These are phyloP conservation scores for Hypsizygus ulmarius DNA, from an alignment of 1,284 basidiomycete species.

Conservation along the genomic window DNA sequence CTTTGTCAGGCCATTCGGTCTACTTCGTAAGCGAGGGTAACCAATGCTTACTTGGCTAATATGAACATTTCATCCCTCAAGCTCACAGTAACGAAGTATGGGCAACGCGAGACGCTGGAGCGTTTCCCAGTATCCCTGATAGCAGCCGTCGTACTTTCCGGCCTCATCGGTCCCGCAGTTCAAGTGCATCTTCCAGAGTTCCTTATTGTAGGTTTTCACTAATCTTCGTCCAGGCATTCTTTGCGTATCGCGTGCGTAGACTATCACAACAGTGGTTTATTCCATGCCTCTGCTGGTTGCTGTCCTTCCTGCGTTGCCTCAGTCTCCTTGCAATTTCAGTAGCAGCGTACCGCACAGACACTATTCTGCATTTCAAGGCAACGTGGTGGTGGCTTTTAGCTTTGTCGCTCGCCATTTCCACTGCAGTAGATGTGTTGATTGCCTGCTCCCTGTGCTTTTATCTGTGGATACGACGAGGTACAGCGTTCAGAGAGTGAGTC, in stretches of 20 bases:
- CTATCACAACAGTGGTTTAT: conserved; percentile 6
- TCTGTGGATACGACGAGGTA: too few species aligned
- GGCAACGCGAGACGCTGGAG: too few species aligned
- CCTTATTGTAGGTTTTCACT: neutral
- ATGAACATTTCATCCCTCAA: neutral
- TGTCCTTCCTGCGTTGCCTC: conserved; percentile 5
- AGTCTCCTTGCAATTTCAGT: conserved; percentile 10
- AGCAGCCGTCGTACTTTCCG: too few species aligned
- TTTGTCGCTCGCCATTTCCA: neutral
- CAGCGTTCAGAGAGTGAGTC: too few species aligned
- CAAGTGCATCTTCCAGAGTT: neutral
- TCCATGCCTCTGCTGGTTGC: conserved; percentile 11
- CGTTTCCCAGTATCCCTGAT: too few species aligned
- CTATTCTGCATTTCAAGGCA: conserved; percentile 10
- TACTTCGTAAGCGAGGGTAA: too few species aligned
- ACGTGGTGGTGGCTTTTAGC: conserved; percentile 1
- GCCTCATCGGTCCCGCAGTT: too few species aligned
- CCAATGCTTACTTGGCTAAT: too few species aligned
- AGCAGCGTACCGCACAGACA: conserved; percentile 5
- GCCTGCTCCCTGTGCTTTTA: neutral
- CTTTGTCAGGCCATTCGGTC: too few species aligned
- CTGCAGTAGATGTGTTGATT: neutral
- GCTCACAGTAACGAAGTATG: neutral
- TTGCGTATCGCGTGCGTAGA: conserved; percentile 11
- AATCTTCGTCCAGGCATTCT: conserved; percentile 6